Evolutionary conservation across 805 yeast species (phyloP).

Genomic region (Peterozyma xylosa): DNA sequence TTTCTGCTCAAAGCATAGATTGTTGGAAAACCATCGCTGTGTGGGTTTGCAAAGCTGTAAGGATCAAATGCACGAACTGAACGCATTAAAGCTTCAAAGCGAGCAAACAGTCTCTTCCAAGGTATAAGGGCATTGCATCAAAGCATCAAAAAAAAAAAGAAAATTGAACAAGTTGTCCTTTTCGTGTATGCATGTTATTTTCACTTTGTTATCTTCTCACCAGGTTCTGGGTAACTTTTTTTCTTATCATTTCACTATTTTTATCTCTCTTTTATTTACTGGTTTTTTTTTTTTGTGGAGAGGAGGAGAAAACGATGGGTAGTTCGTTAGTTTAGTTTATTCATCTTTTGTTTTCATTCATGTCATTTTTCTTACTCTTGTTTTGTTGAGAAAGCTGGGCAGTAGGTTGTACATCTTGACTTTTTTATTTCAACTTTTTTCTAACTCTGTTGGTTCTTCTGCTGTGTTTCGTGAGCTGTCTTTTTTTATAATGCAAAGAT

Average conservation of each 20-base stretch:
- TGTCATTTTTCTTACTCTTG: not conserved
- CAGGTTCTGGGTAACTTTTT: not conserved
- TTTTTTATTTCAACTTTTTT: too few species aligned
- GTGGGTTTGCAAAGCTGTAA: constrained; percentile 72
- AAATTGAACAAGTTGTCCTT: not conserved
- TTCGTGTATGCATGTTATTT: not conserved
- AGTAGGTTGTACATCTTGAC: too few species aligned
- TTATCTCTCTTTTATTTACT: not conserved
- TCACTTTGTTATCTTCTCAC: not conserved
- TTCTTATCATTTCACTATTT: not conserved
- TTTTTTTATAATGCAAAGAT: too few species aligned
- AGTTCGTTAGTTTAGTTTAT: not conserved
- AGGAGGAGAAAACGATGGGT: too few species aligned
- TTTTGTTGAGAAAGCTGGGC: too few species aligned
- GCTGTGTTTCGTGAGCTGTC: too few species aligned
- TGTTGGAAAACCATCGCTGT: constrained; percentile 80
- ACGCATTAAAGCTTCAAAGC: constrained; percentile 73
- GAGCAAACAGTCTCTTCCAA: constrained; percentile 79
- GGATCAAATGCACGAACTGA: constrained; percentile 74
- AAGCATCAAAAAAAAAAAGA: not conserved
- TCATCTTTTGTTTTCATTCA: not conserved
- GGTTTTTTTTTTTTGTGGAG: not conserved
- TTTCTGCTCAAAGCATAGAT: constrained; percentile 80
- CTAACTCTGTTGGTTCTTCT: too few species aligned
- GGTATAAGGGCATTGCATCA: too few species aligned